A percentile compares a stretch with the other conserved stretches of the same genome.
phyloP scores from a whole-genome alignment of 352 stramenopile genomes.

The Vaucheria bursata region DNA sequence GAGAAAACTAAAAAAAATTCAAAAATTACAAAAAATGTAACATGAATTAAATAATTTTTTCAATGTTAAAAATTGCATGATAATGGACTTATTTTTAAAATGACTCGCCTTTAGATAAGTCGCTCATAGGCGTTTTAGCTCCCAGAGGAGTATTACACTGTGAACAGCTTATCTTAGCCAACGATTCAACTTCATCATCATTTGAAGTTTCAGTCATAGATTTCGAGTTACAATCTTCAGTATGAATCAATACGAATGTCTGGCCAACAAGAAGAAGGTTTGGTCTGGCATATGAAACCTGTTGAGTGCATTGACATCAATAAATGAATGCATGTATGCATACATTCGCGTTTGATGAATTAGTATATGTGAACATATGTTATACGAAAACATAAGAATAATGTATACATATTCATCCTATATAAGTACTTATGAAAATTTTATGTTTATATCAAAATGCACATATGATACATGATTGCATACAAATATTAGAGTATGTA shows the following conservation, averaged over 20 bases:
- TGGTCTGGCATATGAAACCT: conserved; percentile 10
- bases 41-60: too few relatives aligned
- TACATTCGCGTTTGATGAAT: not conserved
- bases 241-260: conserved; percentile 25
- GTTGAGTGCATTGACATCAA: not conserved
- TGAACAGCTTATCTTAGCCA: not conserved
- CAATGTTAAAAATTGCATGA: too few relatives aligned
- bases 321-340: not conserved
- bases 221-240: not conserved
- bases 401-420: not conserved
- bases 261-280: conserved; percentile 35
- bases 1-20: too few relatives aligned
- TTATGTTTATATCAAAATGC: not conserved
- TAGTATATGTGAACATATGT: not conserved
- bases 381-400: not conserved
- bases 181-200: not conserved
- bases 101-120: not conserved
- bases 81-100: too few relatives aligned
- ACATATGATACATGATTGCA: not conserved
- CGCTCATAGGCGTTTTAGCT: not conserved
- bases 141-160: not conserved
- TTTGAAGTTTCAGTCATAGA: not conserved
- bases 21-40: too few relatives aligned
- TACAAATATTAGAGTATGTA: not conserved
- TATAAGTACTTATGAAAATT: not conserved